Evolutionary conservation across 495 filamentous ascomycete species (phyloP), one percentile per base, ranked within the genome.

Genomic region (Aspergillus kassunensis): DNA sequence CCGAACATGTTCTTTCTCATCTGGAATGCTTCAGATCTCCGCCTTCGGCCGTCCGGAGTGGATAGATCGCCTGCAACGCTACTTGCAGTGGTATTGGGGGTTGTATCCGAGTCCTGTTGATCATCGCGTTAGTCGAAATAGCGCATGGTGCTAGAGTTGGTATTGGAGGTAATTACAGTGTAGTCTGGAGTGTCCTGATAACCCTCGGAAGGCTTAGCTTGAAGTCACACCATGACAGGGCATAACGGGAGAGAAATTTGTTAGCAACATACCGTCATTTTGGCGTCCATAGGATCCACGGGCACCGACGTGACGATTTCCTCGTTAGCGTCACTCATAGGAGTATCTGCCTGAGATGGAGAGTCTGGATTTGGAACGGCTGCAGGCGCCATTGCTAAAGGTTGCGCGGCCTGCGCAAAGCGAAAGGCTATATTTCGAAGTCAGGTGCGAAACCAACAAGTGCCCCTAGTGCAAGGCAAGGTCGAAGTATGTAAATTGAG

Each of bases 1-100:
- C 91, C 90, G 60, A 96, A 87, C 20, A 96, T 85, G 62, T 82
- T 95, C 67, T 95, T 88, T 42, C 92, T 87, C 61, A 96, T 74
- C 61, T 90, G 83, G 40, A 88, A 90, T 36, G 84, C 91, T 61
- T 96, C 89, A 34, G 88, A 85, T 46, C 90, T 82, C 61, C 85
- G 81, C 69, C 87, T 90, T 24, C 93, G 86, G 11, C 91, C 91
- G 75, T 97, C 93, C 18, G 66, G 51, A 18, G 70, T 70, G 19
- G 67, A 53, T 27, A 69, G 65, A 55, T 95, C 90, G 44, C 89
- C 91, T 53, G 79, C 83, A 57, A 92, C 83, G 65, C 90, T 96
- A 75, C 87, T 96, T 50, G 87, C 89, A 33, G 88, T 91, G 6
- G 90, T 95, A 54, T 95, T 95, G 2, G 89, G 89, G 59, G 95